Evolutionary conservation across 2,329 filamentous ascomycete genomes (phyloP).

Genomic region (Hymenoscyphus fructigenus): DNA sequence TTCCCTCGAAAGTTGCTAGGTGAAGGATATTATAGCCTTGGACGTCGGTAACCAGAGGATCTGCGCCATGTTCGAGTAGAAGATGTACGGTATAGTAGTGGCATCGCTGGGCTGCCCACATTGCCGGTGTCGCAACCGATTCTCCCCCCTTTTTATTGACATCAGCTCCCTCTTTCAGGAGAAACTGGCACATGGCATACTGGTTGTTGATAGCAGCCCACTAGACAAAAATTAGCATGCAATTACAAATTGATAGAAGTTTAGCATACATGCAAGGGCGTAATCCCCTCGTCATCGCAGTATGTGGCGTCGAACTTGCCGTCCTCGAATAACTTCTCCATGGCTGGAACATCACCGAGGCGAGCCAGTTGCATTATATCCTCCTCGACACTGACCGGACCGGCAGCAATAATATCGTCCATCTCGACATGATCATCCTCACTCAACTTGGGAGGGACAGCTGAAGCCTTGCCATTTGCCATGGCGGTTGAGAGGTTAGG

Average conservation of each 20-base stretch:
- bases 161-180: slow-evolving; percentile 75
- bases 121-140: slow-evolving; percentile 86
- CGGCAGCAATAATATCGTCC: slow-evolving; percentile 32
- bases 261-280: slow-evolving; percentile 79
- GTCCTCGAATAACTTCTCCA: slow-evolving; percentile 86
- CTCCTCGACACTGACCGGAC: slow-evolving; percentile 49
- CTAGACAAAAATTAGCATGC: slow-evolving; percentile 46
- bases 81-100: slow-evolving; percentile 97
- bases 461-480: slow-evolving; percentile 53
- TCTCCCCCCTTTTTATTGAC: slow-evolving; percentile 96
- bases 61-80: slow-evolving; percentile 85
- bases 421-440: slow-evolving; percentile 38
- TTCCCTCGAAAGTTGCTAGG: slow-evolving; percentile 95
- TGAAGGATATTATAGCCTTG: slow-evolving; percentile 98
- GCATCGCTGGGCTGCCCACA: slow-evolving; percentile 96
- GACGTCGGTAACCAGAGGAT: slow-evolving; percentile 86
- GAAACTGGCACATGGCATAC: slow-evolving; percentile 93
- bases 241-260: not conserved
- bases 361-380: slow-evolving; percentile 97
- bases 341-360: slow-evolving; percentile 78
- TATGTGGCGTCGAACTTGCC: slow-evolving; percentile 81
- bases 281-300: slow-evolving; percentile 89
- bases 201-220: slow-evolving; percentile 99
- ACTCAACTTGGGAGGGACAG: slow-evolving; percentile 56
- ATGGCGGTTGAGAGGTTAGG: slow-evolving; percentile 45